These are phyloP conservation scores for Russula vinacea DNA, from an alignment of 768 basidiomycete genomes.

Conservation along the genomic window DNA sequence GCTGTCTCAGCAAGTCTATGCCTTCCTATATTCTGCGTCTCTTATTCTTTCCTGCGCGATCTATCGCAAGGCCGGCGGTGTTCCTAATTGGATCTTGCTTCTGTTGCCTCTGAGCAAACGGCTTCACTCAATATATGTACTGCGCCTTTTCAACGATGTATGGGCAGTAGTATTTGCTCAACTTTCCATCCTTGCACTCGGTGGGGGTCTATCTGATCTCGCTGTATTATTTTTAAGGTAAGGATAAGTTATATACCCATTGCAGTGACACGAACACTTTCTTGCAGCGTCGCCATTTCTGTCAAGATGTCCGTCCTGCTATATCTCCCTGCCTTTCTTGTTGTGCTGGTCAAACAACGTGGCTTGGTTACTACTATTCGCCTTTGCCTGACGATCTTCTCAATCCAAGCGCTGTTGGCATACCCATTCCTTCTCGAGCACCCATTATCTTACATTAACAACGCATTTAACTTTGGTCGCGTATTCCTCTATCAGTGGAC, in stretches of 20 bases:
- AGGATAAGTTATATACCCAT: conserved; percentile 29
- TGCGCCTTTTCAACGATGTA: conserved; percentile 94
- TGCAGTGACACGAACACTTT: conserved; percentile 22
- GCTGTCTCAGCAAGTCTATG: conserved; percentile 77
- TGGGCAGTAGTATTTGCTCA: conserved; percentile 73
- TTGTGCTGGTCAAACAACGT: conserved; percentile 72
- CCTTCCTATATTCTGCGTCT: conserved; percentile 63
- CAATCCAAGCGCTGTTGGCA: conserved; percentile 61
- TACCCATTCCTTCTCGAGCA: conserved; percentile 64
- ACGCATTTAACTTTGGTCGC: conserved; percentile 84
- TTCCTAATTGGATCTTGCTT: conserved; percentile 70
- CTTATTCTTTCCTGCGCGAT: conserved; percentile 64
- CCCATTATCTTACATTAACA: conserved; percentile 59
- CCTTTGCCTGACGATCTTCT: conserved; percentile 46
- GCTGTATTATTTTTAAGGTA: conserved; percentile 75
- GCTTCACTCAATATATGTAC: conserved; percentile 86
- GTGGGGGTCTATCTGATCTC: conserved; percentile 53
- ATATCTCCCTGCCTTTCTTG: conserved; percentile 83
- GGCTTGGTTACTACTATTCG: conserved; percentile 55
- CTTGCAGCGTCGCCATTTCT: conserved; percentile 69
- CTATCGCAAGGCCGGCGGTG: conserved; percentile 56
- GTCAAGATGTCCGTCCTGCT: conserved; percentile 94
- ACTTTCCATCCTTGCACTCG: conserved; percentile 63
- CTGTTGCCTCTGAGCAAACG: conserved; percentile 86
- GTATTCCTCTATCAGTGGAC: conserved; percentile 96